A percentile compares a stretch with the other conserved stretches of the same genome.
These are phyloP conservation scores for Ceratobasidium sp. DNA, from an alignment of 1,284 basidiomycete species.

Conservation along the genomic window DNA sequence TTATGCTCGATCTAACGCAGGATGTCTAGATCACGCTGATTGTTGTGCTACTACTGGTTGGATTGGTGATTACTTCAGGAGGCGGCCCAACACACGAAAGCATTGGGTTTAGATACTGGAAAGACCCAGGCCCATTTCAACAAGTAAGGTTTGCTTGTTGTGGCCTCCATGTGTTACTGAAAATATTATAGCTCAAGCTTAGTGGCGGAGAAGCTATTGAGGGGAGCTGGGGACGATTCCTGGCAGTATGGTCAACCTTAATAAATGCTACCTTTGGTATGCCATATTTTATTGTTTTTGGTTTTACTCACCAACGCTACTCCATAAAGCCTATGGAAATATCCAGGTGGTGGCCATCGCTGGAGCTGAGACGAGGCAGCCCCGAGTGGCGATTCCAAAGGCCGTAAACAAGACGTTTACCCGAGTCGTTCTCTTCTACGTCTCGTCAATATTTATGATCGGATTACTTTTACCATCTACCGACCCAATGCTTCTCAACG, in stretches of 20 bases:
- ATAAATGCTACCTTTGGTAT: constrained; percentile 43
- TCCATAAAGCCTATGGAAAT: constrained; percentile 40
- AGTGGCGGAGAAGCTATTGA: constrained; percentile 17
- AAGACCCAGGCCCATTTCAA: constrained; percentile 45
- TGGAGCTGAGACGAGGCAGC: constrained; percentile 49
- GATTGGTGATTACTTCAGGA: constrained; percentile 44
- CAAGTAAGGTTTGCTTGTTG: constrained; percentile 10
- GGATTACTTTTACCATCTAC: constrained; percentile 44
- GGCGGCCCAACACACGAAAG: constrained; percentile 39
- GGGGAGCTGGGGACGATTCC: constrained; percentile 44
- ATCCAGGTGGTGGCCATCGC: constrained; percentile 47
- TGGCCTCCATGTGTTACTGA: too few relatives aligned
- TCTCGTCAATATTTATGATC: constrained; percentile 44
- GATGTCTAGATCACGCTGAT: constrained; percentile 28
- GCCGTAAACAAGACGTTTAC: constrained; percentile 41
- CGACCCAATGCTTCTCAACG: constrained; percentile 43
- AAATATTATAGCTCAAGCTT: constrained; percentile 26
- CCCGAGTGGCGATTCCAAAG: constrained; percentile 47
- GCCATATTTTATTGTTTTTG: not conserved
- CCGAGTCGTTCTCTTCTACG: constrained; percentile 45
- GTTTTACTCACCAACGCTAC: not conserved
- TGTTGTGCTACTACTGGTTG: constrained; percentile 35
- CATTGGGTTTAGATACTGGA: constrained; percentile 47
- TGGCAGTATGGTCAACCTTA: constrained; percentile 44
- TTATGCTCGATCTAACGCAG: not conserved